Evolutionary conservation across 345 rosid genomes (phyloP).

Genomic region (Durio zibethinus): DNA sequence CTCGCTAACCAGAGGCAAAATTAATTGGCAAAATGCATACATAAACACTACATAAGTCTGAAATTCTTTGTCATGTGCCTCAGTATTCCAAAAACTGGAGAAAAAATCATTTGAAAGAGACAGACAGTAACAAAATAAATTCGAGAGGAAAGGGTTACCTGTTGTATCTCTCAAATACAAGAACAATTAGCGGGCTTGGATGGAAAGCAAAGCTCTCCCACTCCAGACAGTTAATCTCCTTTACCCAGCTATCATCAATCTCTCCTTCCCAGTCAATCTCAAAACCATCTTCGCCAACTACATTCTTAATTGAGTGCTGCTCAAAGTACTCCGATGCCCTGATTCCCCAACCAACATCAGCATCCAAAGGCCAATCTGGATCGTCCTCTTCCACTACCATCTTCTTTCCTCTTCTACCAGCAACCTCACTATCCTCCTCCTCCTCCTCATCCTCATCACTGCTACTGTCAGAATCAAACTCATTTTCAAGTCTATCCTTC

Average conservation of each 20-base stretch:
- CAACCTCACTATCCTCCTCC: constrained; percentile 21
- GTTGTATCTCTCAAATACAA: constrained; percentile 75
- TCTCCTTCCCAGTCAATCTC: constrained; percentile 95
- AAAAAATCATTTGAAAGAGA: not conserved
- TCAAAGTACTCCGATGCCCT: constrained; percentile 92
- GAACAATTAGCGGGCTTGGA: constrained; percentile 77
- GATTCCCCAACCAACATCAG: constrained; percentile 93
- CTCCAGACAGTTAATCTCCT: constrained; percentile 82
- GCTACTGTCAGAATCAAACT: constrained; percentile 26
- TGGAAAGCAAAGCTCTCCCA: constrained; percentile 93
- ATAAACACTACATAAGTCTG: not conserved
- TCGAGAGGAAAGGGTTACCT: constrained; percentile 36
- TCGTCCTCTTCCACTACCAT: constrained; percentile 83
- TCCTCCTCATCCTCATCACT: constrained; percentile 29
- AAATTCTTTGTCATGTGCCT: not conserved
- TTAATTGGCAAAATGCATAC: not conserved
- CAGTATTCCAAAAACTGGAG: not conserved
- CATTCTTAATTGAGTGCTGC: constrained; percentile 70
- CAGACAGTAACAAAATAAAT: not conserved
- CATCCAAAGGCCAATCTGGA: constrained; percentile 86
- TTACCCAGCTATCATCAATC: constrained; percentile 74
- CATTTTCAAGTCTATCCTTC: constrained; percentile 40
- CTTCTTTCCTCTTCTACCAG: constrained; percentile 28
- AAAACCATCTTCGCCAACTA: constrained; percentile 72
- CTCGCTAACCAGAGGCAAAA: not conserved